A percentile compares a stretch with the other conserved stretches of the same genome.
phyloP scores from a whole-genome alignment of 352 stramenopile genomes.

The Pythium myriotylum region DNA sequence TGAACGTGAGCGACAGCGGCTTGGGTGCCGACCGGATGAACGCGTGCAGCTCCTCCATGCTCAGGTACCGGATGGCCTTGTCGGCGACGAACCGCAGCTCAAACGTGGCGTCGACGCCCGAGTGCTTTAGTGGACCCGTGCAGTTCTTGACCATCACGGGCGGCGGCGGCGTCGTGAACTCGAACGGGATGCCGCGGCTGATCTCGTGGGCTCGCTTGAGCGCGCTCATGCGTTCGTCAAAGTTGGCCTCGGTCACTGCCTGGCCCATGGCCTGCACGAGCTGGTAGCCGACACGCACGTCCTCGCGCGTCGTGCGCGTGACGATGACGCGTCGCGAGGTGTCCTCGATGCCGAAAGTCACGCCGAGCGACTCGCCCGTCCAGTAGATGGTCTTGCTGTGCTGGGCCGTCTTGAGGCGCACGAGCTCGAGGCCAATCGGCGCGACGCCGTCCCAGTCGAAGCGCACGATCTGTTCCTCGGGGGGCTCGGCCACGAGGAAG shows the following conservation, averaged over 20 bases:
- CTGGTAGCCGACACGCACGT: constrained; percentile 61
- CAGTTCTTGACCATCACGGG: constrained; percentile 61
- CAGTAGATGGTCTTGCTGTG: constrained; percentile 40
- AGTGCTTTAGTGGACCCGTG: constrained; percentile 39
- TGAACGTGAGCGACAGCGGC: constrained; percentile 64
- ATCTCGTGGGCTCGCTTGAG: constrained; percentile 57
- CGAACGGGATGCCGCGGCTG: constrained; percentile 53
- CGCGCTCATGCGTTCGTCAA: constrained; percentile 49
- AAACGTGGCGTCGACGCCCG: constrained; percentile 59
- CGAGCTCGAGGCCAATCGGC: constrained; percentile 59
- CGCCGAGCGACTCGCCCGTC: constrained; percentile 49
- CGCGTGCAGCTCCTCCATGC: constrained; percentile 66
- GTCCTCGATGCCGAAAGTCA: constrained; percentile 78
- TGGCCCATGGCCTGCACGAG: constrained; percentile 50
- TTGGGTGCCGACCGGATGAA: constrained; percentile 58
- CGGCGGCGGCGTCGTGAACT: constrained; percentile 58
- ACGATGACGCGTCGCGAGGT: constrained; percentile 69
- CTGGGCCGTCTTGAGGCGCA: constrained; percentile 40
- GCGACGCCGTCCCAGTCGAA: constrained; percentile 56
- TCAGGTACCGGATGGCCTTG: constrained; percentile 57
- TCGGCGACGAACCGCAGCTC: constrained; percentile 66
- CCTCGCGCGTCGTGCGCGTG: constrained; percentile 52
- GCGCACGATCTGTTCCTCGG: constrained; percentile 58
- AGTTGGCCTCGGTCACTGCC: constrained; percentile 50
- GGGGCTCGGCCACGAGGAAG: constrained; percentile 28